Conservation (phyloP, 176 grass and related monocot species). For the Thinopyrum elongatum region DNA sequence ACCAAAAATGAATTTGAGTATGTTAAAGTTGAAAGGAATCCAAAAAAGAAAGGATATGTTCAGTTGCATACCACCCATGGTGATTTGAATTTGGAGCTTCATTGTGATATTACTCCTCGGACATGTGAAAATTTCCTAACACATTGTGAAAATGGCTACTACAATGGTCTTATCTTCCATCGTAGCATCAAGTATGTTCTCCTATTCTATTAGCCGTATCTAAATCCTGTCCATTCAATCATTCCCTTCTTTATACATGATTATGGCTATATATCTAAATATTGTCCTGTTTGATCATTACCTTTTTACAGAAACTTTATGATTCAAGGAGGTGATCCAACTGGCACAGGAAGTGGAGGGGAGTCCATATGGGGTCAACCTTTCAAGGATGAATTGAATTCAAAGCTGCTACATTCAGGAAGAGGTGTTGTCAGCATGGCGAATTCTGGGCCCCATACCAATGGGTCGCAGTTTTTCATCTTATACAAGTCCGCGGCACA, state of each 20-base stretch:
- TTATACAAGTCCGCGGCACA: slow-evolving; percentile 90
- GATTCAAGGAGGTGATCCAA: slow-evolving; percentile 99
- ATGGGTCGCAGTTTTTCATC: slow-evolving; percentile 98
- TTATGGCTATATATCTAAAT: neutral
- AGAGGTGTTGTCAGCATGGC: slow-evolving; percentile 96
- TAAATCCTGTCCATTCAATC: slow-evolving; percentile 3
- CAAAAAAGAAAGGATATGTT: slow-evolving; percentile 97
- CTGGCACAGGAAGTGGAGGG: slow-evolving; percentile 89
- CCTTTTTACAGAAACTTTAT: slow-evolving; percentile 77
- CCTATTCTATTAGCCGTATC: neutral
- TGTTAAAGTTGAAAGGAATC: slow-evolving; percentile 92
- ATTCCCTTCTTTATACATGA: neutral
- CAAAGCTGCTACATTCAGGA: slow-evolving; percentile 91
- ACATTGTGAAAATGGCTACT: slow-evolving; percentile 97
- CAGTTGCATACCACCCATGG: slow-evolving; percentile 95
- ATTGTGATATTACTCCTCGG: slow-evolving; percentile 91
- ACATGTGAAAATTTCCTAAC: slow-evolving; percentile 97
- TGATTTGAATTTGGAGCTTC: slow-evolving; percentile 94
- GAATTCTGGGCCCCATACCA: slow-evolving; percentile 89
- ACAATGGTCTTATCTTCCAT: slow-evolving; percentile 89
- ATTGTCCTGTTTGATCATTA: neutral
- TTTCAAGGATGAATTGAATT: slow-evolving; percentile 98
- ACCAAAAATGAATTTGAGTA: slow-evolving; percentile 92
- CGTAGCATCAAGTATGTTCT: slow-evolving; percentile 77
- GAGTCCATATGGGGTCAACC: slow-evolving; percentile 96